phyloP scores from a whole-genome alignment of 228 moss, liverwort and hornwort genomes.

The Sphagnum fallax region DNA sequence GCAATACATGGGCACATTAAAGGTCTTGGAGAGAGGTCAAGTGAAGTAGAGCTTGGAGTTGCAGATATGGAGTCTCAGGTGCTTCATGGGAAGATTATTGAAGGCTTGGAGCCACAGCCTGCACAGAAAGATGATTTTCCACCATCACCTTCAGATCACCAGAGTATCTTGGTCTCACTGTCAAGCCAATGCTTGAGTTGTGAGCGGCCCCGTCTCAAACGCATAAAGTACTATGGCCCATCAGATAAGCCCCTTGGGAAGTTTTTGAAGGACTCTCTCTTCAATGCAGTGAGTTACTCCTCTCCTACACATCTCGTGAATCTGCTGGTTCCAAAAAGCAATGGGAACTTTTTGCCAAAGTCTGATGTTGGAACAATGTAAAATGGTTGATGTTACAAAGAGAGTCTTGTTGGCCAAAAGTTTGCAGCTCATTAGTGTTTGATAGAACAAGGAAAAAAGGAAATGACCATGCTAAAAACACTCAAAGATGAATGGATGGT shows the following conservation, averaged over 20 bases:
- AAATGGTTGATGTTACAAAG: too few relatives aligned
- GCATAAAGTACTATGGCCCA: constrained; percentile 71
- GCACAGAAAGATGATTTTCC: constrained; percentile 63
- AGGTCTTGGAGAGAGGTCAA: neutral
- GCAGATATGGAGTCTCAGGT: constrained; percentile 15
- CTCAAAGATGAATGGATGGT: too few relatives aligned
- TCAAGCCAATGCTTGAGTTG: constrained; percentile 75
- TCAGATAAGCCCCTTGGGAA: constrained; percentile 79
- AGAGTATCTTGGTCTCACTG: constrained; percentile 73
- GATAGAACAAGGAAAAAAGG: too few relatives aligned
- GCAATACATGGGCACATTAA: too few relatives aligned
- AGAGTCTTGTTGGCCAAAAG: too few relatives aligned
- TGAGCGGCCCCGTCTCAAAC: constrained; percentile 66
- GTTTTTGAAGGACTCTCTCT: constrained; percentile 74
- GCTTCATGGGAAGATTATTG: constrained; percentile 6
- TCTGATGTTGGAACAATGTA: too few relatives aligned
- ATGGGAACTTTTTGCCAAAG: neutral
- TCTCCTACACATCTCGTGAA: neutral
- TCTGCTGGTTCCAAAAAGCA: neutral
- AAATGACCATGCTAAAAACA: too few relatives aligned
- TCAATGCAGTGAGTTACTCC: constrained; percentile 51
- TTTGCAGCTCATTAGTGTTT: too few relatives aligned
- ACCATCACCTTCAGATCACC: constrained; percentile 65
- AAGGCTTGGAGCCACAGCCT: constrained; percentile 20
- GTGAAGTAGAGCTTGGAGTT: constrained; percentile 7